Evolutionary conservation across 768 basidiomycete species (phyloP), one percentile per base, ranked within the genome.

Genomic region (Kwoniella botswanensis): DNA sequence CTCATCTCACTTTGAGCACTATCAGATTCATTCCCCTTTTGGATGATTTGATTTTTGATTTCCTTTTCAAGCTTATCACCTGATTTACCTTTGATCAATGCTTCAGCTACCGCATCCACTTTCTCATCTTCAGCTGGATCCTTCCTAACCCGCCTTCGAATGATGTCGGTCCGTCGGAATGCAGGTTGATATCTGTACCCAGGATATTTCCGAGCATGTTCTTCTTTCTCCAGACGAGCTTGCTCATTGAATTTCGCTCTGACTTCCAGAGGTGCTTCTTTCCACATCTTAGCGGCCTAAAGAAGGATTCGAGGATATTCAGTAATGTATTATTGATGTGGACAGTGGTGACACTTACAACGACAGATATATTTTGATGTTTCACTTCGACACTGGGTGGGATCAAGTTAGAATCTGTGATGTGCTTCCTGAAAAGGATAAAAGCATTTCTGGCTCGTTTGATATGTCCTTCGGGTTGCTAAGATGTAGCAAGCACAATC

Each of bases 361-460:
- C 79, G 12, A 83, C 80, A 21, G 81, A 82, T 63, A 84, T 83
- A 60, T 83, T 83, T 72, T 83, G 82, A 72, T 84, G 84, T 68
- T 83, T 84, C 15, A 79, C 76, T 68, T 82, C 82, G 29, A 84
- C 82, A 42, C 71, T 72, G 15, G 80, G 76, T 12, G 82, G 82
- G 56, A 84, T 84, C 56, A 82, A 66, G 46, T 78, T 74, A 18
- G 82, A 82, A 71, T 84, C 84, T 26, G 82, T 82, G 62, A 84
- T 77, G 60, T 83, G 81, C 65, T 83, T 84, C 21, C 84, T 57
- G 76, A 82, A 84, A 18, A 84, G 77, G 73, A 84, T 84, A 69
- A 83, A 84, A n/a, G 82, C 77, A 71, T 84, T 84, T 68, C 84
- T 72, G 0, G 84, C 82, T 4, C 84, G 68, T 65, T 83, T 82